Percentiles rank a stretch among this genome's conserved stretches.
Conservation (phyloP, 495 filamentous ascomycete species). For the Podospora australis region DNA sequence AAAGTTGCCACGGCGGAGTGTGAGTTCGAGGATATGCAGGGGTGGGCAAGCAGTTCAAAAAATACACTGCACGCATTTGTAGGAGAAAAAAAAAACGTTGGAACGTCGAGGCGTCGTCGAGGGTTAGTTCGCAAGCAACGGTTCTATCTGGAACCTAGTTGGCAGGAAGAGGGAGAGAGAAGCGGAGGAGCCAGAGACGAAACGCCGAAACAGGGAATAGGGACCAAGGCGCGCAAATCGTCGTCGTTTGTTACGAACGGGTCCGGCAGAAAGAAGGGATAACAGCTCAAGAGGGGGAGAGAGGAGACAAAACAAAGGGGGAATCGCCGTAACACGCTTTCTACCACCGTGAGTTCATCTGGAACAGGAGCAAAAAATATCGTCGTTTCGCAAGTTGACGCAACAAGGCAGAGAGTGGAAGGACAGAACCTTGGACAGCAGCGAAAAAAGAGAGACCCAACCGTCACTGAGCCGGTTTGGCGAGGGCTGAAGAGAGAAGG, state of each 20-base stretch:
- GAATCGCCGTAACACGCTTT: no score
- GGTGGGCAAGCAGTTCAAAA: background rate
- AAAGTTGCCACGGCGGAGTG: background rate
- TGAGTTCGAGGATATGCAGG: background rate
- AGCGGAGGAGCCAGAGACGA: background rate
- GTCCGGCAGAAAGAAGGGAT: constrained; percentile 9
- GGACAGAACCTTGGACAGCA: no score
- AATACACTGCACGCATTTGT: background rate
- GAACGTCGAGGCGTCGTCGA: background rate
- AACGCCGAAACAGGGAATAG: constrained; percentile 6
- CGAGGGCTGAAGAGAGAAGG: constrained; percentile 4
- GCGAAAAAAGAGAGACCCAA: no score
- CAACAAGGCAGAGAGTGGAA: background rate
- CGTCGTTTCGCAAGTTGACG: no score
- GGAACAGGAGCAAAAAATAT: no score
- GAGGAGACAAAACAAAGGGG: background rate
- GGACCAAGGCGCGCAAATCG: background rate
- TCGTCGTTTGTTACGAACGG: constrained; percentile 1
- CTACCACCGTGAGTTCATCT: background rate
- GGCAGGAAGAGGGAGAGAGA: no score
- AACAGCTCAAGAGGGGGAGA: background rate
- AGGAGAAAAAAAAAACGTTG: background rate
- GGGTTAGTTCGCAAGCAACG: background rate
- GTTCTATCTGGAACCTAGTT: background rate
- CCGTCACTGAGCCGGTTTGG: no score